Percentiles rank a stretch among this genome's conserved stretches.
phyloP scores from a whole-genome alignment of 805 yeast species.

The Candida tallmaniae region DNA sequence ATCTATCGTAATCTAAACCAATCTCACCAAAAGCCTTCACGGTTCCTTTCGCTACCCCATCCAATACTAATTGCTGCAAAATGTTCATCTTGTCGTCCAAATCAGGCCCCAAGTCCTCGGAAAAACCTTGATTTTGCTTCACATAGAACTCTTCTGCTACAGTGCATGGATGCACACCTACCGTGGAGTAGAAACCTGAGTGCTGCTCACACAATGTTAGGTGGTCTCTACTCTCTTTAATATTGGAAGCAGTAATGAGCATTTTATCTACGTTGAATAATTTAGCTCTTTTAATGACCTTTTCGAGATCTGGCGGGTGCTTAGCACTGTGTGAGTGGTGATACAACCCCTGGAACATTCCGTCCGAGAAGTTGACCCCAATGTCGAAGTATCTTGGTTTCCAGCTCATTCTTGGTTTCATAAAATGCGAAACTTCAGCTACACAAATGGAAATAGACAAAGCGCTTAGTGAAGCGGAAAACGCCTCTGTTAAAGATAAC shows the following conservation, averaged over 20 bases:
- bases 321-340: slow-evolving; percentile 50
- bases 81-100: slow-evolving; percentile 41
- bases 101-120: slow-evolving; percentile 30
- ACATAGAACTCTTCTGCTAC: slow-evolving; percentile 46
- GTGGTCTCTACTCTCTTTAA: slow-evolving; percentile 62
- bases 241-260: slow-evolving; percentile 80
- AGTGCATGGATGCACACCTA: slow-evolving; percentile 94
- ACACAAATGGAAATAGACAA: slow-evolving; percentile 6
- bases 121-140: slow-evolving; percentile 14
- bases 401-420: slow-evolving; percentile 3
- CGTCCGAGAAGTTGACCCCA: slow-evolving; percentile 78
- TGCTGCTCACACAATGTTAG: slow-evolving; percentile 46
- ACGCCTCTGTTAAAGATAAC: slow-evolving; percentile 34
- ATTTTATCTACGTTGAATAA: slow-evolving; percentile 60
- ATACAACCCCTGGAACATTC: slow-evolving; percentile 81
- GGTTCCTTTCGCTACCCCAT: slow-evolving; percentile 45
- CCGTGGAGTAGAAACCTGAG: slow-evolving; percentile 53
- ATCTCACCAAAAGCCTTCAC: slow-evolving; percentile 91
- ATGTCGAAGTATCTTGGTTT: slow-evolving; percentile 39
- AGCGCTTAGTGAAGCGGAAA: slow-evolving; percentile 15
- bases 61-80: slow-evolving; percentile 45
- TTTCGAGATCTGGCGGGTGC: slow-evolving; percentile 63
- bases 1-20: slow-evolving; percentile 90
- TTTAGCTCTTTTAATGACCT: slow-evolving; percentile 64
- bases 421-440: background rate